Evolutionary conservation across 208 protist species (phyloP).

Genomic region (Trypanosoma scelopori): DNA sequence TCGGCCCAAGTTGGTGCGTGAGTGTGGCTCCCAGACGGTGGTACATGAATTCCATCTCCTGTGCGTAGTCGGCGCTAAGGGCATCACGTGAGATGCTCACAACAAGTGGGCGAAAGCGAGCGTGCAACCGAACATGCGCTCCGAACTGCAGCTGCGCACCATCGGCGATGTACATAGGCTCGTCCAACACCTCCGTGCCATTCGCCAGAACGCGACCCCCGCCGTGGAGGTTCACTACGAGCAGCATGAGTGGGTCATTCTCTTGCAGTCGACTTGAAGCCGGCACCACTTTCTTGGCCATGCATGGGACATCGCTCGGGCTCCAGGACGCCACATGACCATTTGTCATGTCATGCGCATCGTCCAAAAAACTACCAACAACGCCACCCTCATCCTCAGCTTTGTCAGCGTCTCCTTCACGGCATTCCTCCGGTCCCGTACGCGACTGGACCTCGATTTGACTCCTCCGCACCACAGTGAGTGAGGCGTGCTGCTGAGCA

Average conservation of each 20-base stretch:
- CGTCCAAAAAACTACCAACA: conserved; percentile 22
- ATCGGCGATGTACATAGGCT: conserved; percentile 40
- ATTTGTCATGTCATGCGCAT: conserved; percentile 7
- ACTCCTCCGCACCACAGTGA: conserved; percentile 59
- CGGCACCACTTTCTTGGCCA: not conserved
- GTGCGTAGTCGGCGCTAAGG: conserved; percentile 41
- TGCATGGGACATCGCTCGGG: not conserved
- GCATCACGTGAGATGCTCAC: conserved; percentile 51
- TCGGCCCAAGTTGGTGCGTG: conserved; percentile 22
- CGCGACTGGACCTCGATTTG: conserved; percentile 28
- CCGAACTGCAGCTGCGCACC: conserved; percentile 59
- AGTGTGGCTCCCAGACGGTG: conserved; percentile 61
- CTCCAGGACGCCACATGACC: not conserved
- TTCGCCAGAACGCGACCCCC: conserved; percentile 30
- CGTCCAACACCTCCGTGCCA: conserved; percentile 34
- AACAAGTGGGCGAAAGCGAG: conserved; percentile 71
- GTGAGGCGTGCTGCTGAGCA: conserved; percentile 43
- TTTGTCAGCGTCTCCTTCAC: not conserved
- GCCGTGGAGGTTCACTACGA: conserved; percentile 41
- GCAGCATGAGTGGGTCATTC: conserved; percentile 52
- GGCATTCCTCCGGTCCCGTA: not conserved
- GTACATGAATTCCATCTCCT: conserved; percentile 62
- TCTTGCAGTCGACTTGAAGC: conserved; percentile 7
- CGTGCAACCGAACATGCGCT: conserved; percentile 31
- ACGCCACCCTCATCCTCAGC: conserved; percentile 10